Conservation (phyloP, 108 stramenopile species). For the Conticribra guillardii region DNA sequence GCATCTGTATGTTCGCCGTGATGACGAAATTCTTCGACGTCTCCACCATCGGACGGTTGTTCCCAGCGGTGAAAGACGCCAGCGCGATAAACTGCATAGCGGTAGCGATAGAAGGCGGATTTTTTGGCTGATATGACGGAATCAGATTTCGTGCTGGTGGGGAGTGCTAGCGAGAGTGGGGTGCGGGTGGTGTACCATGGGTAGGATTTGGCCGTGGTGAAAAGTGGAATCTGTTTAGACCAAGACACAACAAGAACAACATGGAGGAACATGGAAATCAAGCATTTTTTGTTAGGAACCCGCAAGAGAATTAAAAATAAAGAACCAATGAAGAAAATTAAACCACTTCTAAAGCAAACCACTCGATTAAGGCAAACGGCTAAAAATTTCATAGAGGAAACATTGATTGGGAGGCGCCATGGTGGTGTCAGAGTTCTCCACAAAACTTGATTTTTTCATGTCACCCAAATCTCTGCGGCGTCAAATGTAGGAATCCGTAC, state of each 20-base stretch:
- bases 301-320: not conserved
- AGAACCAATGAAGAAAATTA: not conserved
- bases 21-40: slow-evolving; percentile 30
- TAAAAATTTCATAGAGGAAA: not conserved
- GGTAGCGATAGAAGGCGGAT: slow-evolving; percentile 69
- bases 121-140: not conserved
- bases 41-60: slow-evolving; percentile 48
- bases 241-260: slow-evolving; percentile 7
- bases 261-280: not conserved
- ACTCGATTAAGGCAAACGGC: not conserved
- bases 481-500: no score
- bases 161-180: slow-evolving; percentile 54
- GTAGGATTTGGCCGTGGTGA: slow-evolving; percentile 73
- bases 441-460: not conserved
- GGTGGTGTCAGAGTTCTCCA: no score
- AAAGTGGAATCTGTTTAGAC: slow-evolving; percentile 60
- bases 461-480: no score
- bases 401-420: no score
- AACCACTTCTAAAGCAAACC: no score
- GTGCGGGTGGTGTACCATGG: slow-evolving; percentile 78
- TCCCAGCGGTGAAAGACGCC: slow-evolving; percentile 80
- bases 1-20: not conserved
- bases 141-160: slow-evolving; percentile 12
- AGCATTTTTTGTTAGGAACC: not conserved
- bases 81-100: slow-evolving; percentile 72